Percentiles rank a stretch among this genome's conserved stretches.
These are phyloP conservation scores for Echinochloa phyllopogon DNA, from an alignment of 176 grass and related monocot species.

Conservation along the genomic window DNA sequence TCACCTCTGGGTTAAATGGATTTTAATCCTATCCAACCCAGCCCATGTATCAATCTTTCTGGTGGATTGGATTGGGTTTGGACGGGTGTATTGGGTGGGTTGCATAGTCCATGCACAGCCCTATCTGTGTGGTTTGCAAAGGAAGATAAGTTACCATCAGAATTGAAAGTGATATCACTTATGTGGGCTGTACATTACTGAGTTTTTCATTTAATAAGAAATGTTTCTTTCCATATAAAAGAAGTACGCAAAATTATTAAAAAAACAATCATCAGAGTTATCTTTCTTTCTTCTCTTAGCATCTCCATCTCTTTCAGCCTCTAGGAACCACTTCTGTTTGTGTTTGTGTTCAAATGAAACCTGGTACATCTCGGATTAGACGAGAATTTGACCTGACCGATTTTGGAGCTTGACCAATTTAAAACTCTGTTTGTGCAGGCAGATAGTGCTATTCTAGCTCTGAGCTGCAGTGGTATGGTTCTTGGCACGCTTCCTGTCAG, in stretches of 20 bases:
- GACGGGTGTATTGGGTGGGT: too few species aligned
- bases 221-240: neutral
- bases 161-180: neutral
- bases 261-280: neutral
- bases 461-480: slow-evolving; percentile 80
- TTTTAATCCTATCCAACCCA: too few species aligned
- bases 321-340: neutral
- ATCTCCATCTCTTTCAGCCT: neutral
- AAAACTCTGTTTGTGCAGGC: slow-evolving; percentile 57
- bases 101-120: too few species aligned
- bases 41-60: too few species aligned
- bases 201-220: neutral
- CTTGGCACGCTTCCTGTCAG: slow-evolving; percentile 81
- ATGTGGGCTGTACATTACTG: neutral
- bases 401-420: slow-evolving; percentile 29
- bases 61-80: too few species aligned
- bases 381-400: neutral
- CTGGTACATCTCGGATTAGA: neutral
- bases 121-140: neutral
- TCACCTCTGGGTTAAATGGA: too few species aligned
- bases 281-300: neutral
- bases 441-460: slow-evolving; percentile 87
- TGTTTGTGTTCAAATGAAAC: neutral
- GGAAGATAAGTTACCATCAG: neutral
- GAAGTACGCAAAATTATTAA: neutral